Evolutionary conservation across 768 basidiomycete species (phyloP), one percentile per base, ranked within the genome.

Genomic region (Tephrocybe rancida): DNA sequence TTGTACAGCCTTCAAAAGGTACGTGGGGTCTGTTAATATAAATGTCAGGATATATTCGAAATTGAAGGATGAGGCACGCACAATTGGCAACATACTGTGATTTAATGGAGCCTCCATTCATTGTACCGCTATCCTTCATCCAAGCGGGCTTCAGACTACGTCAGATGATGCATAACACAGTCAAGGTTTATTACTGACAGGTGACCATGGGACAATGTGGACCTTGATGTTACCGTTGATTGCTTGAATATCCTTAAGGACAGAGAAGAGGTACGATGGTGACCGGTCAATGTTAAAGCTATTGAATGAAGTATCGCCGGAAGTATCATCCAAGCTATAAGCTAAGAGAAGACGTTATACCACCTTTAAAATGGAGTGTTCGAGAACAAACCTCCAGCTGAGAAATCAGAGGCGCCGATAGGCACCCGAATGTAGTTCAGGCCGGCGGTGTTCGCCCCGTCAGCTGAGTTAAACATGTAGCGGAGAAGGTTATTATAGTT

Each of bases 341-440:
- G 72, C 88, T 80, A 44, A 38, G 6, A 39, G 8, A 18, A 16
- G 11, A 10, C 21, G 37, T 8, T 18, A 19, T 8, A 13, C 6
- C 14, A 13, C 34, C 21, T 22, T 9, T 11, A 9, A 43, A 13
- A 8, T 38, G 14, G 6, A 27, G 21, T 25, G 5, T 30, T 50
- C 16, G 16, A 8, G 6, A 25, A 50, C 76, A 41, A 52, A 86
- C 87, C 58, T 3, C 60, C 72, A 3, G 79, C 70, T 10, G 89
- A 88, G 62, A 90, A 90, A 67, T 90, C 89, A 3, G 86, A 80
- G 3, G 89, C 85, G 13, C 89, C 89, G 13, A 91, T 74, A 0
- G 88, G 81, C 34, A 90, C 73, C 9, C 89, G 81, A 44, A 91
- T 68, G 60, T 86, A 87, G 38, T 82, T 84, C 47, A 91, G 69